Evolutionary conservation across 2,329 filamentous ascomycete species (phyloP), one percentile per base, ranked within the genome.

Genomic region (Fusarium verrucosum): DNA sequence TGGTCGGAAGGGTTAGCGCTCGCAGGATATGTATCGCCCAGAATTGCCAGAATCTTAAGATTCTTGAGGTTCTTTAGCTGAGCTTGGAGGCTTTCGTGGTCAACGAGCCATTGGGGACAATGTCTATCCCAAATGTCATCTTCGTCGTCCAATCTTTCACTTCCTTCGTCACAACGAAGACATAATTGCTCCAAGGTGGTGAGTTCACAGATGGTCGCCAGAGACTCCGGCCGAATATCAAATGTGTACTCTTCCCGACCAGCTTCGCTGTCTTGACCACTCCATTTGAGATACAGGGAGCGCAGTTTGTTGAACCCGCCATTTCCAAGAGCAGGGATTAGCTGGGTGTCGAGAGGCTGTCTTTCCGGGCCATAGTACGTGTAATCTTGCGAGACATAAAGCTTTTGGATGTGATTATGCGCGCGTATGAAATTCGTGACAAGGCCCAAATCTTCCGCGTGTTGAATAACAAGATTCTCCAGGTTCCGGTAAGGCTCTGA

Each of bases 211-310:
- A 65, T 28, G 14, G 23, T 28, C 1, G 23, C 33, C 5, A 66
- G 43, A 5, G 46, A 42, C 5, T 16, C 22, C 17, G 45, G 20
- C 4, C 52, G 43, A 23, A 66, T 64, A 6, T 41, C 22, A 14
- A 40, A 30, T 3, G n/a, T 9, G 16, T 38, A 33, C 4, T 4
- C 4, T n/a, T 40, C 22, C 4, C 7, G 10, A 14, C 11, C 10
- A 16, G 10, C 19, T 11, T 17, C 40, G n/a, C 17, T 19, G 9
- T 42, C 8, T 10, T 11, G 36, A 9, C 22, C 51, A 28, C 32
- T 58, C 62, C 62, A 65, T 43, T 44, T 46, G n/a, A 63, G 22
- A 25, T 47, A 62, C 11, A 67, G 25, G n/a, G 38, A 62, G 16
- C 53, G 42, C 26, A 67, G 43, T 11, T 63, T 49, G 9, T 23